Conservation (phyloP, 371 early-diverging fungal species). For the Thermomucor indicae-seudaticae region DNA sequence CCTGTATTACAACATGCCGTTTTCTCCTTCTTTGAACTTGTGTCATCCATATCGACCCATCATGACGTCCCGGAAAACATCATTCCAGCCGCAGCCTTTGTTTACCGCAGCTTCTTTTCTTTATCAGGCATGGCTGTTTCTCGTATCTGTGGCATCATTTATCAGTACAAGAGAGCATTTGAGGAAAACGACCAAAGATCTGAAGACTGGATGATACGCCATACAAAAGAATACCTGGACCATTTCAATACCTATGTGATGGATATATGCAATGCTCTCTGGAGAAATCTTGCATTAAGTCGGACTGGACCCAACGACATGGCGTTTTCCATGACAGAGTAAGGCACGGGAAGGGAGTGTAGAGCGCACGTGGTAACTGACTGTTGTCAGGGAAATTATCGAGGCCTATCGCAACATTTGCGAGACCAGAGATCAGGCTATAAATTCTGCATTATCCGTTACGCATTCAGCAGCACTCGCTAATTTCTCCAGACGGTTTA, state of each 20-base stretch:
- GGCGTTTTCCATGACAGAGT: constrained; percentile 44
- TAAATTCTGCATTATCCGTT: constrained; percentile 35
- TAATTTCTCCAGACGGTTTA: constrained; percentile 43
- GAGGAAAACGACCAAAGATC: constrained; percentile 27
- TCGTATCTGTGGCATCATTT: constrained; percentile 54
- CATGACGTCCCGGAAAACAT: constrained; percentile 49
- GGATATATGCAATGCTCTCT: constrained; percentile 55
- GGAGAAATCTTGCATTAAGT: constrained; percentile 45
- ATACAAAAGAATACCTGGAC: constrained; percentile 42
- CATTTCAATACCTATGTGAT: constrained; percentile 55
- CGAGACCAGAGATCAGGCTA: constrained; percentile 23
- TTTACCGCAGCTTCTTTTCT: constrained; percentile 51
- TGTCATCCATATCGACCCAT: constrained; percentile 35
- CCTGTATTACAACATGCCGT: constrained; percentile 49
- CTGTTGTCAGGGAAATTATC: constrained; percentile 20
- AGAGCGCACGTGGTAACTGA: neutral
- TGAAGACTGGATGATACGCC: constrained; percentile 28
- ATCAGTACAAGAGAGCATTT: constrained; percentile 41
- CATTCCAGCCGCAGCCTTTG: constrained; percentile 47
- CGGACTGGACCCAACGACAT: constrained; percentile 25
- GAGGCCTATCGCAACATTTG: constrained; percentile 23
- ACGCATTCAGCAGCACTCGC: constrained; percentile 44
- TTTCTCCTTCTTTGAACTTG: constrained; percentile 55
- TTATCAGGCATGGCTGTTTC: constrained; percentile 47
- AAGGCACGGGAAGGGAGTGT: constrained; percentile 9